Conservation (phyloP, 2,329 filamentous ascomycete species). For the Aureobasidium mangrovei region DNA sequence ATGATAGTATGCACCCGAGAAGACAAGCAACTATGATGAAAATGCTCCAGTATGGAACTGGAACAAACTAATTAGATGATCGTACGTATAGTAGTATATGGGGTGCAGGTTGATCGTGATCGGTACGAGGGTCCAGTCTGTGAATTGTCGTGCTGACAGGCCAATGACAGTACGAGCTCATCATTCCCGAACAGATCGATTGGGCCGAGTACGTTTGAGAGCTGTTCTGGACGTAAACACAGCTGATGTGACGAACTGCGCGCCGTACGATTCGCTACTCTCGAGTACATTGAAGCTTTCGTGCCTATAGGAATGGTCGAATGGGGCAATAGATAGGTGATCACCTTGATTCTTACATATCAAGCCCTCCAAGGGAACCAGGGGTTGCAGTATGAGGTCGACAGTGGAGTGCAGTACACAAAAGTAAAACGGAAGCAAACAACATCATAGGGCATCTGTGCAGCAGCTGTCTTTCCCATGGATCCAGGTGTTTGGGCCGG, state of each 20-base stretch:
- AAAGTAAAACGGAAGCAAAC: constrained; percentile 12
- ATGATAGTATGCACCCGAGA: too few relatives aligned
- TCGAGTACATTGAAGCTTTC: neutral
- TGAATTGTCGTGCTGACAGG: too few relatives aligned
- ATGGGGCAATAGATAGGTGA: constrained; percentile 4
- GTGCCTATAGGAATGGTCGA: neutral
- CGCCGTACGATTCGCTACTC: neutral
- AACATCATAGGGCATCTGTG: constrained; percentile 11
- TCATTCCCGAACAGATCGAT: neutral
- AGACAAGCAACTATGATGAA: too few relatives aligned
- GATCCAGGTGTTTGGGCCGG: neutral
- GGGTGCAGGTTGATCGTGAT: too few relatives aligned
- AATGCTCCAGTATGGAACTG: too few relatives aligned
- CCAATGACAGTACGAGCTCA: neutral
- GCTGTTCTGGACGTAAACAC: neutral
- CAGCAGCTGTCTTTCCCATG: neutral
- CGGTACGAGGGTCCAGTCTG: too few relatives aligned
- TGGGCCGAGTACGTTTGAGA: neutral
- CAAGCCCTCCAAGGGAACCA: neutral
- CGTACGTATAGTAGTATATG: too few relatives aligned
- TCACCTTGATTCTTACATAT: neutral
- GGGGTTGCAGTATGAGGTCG: neutral
- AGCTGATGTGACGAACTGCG: constrained; percentile 5
- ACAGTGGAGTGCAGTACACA: constrained; percentile 6
- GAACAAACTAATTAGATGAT: too few relatives aligned